Base-by-base conservation (phyloP, 129 eudicot species). In the Dittrichia graveolens region DNA sequence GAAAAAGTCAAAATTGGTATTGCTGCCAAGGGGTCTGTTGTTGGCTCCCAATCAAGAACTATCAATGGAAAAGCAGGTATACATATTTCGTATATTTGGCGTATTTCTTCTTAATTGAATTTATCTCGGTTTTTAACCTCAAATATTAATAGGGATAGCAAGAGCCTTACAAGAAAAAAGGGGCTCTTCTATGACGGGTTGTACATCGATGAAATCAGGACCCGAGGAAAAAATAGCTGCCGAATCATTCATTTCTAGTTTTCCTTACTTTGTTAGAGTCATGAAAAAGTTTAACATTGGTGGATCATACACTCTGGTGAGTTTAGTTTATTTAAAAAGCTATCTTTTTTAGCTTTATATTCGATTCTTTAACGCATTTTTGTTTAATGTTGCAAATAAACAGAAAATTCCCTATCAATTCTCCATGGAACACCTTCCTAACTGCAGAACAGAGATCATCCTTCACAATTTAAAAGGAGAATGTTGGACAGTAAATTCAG, bases 181-280 rank as follows among this genome's bases (percentile, higher is more conserved):
- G 61, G 84, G 91, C 73, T 80, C 89, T 55, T 70, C 81, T 14
- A 79, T 80, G 62, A 84, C 69, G 74, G 85, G 92, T 5, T 89
- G 78, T 69, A 82, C 80, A 81, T 89, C 96, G 63, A 61, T 86
- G 81, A 89, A 89, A 71, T 89, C 96, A 2, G 91, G 80, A 47
- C 92, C 92, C 7, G 95, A 87, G 78, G 98, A 94, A 75, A 83
- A 82, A 83, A 73, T 89, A 35, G 96, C 97, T 42, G 96, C 94
- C 8, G 82, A 86, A 72, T 90, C 88, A 64, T 94, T 94, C 73
- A 62, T 85, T 45, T 87, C 98, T 58, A 82, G 63, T 65, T 84
- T 80, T 64, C 98, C 98, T 44, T 86, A 94, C 77, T 94, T 94
- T 83, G 97, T 94, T 61, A 79, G 87, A 76, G 79, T 90, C 77